Conservation (phyloP, 768 basidiomycete species). For the Sarcodon sp. region DNA sequence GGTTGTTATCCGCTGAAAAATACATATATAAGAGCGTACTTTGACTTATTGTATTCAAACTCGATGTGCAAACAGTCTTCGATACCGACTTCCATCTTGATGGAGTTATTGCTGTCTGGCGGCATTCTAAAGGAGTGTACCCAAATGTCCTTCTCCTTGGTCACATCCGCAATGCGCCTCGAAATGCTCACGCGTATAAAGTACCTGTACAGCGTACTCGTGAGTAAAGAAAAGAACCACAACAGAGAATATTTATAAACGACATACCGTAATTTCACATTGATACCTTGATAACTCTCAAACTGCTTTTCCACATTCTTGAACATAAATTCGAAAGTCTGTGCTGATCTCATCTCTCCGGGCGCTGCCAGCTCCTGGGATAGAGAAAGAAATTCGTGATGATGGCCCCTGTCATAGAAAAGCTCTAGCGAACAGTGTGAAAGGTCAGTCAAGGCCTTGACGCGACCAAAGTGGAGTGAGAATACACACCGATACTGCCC, state of each 20-base stretch:
- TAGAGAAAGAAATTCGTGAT: slow-evolving; percentile 93
- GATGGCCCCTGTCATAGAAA: slow-evolving; percentile 96
- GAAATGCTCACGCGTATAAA: slow-evolving; percentile 87
- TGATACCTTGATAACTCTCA: slow-evolving; percentile 96
- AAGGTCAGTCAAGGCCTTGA: background rate
- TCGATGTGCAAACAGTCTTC: slow-evolving; percentile 99
- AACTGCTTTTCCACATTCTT: slow-evolving; percentile 99
- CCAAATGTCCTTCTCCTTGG: slow-evolving; percentile 92
- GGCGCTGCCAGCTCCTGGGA: slow-evolving; percentile 92
- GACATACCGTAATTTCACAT: slow-evolving; percentile 85
- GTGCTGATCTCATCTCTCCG: slow-evolving; percentile 94
- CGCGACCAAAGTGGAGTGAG: background rate
- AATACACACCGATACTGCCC: slow-evolving; percentile 75
- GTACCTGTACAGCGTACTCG: slow-evolving; percentile 42
- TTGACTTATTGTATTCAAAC: slow-evolving; percentile 99
- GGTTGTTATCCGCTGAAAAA: background rate
- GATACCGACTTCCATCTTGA: slow-evolving; percentile 99
- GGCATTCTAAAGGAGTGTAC: slow-evolving; percentile 99
- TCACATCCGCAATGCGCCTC: slow-evolving; percentile 83
- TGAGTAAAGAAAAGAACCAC: background rate
- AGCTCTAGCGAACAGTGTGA: slow-evolving; percentile 35
- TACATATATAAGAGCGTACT: slow-evolving; percentile 50
- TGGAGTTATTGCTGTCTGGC: slow-evolving; percentile 93
- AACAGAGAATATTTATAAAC: slow-evolving; percentile 1
- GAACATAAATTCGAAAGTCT: slow-evolving; percentile 94